Evolutionary conservation across 2,329 filamentous ascomycete species (phyloP).

Genomic region (Chrysoporthe puriensis): DNA sequence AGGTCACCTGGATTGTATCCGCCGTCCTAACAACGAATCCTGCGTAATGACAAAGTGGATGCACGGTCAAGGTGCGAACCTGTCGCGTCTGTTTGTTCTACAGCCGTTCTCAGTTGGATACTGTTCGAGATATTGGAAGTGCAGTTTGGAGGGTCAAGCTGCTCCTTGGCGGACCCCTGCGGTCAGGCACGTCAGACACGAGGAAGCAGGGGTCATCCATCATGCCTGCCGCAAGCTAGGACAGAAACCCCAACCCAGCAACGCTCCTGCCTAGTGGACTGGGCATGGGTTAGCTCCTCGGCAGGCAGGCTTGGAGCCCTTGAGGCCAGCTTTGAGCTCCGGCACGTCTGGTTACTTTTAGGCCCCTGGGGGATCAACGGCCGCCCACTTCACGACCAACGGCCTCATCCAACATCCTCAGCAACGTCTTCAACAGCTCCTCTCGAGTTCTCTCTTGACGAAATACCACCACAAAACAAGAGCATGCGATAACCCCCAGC

Average conservation of each 20-base stretch:
- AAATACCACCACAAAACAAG: background rate
- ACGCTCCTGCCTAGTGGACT: background rate
- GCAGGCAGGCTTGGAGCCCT: background rate
- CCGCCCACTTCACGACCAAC: background rate
- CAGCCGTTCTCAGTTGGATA: too few relatives aligned
- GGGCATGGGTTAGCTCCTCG: background rate
- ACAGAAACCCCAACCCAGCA: background rate
- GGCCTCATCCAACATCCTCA: background rate
- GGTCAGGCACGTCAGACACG: background rate
- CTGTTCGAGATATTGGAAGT: too few relatives aligned
- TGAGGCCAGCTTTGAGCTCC: slow-evolving; percentile 11
- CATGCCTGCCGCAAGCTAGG: background rate
- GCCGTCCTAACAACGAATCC: too few relatives aligned
- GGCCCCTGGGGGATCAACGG: background rate
- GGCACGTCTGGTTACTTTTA: background rate
- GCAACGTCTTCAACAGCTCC: background rate
- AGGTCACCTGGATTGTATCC: too few relatives aligned
- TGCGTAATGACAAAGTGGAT: too few relatives aligned
- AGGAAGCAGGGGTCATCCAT: background rate
- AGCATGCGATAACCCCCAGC: slow-evolving; percentile 1
- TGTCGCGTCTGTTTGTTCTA: too few relatives aligned
- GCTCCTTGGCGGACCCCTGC: background rate
- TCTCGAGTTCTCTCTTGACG: too few relatives aligned
- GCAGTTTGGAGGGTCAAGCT: background rate
- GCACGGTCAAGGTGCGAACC: too few relatives aligned